phyloP scores from a whole-genome alignment of 495 filamentous ascomycete species.

The Clohesyomyces aquaticus region DNA sequence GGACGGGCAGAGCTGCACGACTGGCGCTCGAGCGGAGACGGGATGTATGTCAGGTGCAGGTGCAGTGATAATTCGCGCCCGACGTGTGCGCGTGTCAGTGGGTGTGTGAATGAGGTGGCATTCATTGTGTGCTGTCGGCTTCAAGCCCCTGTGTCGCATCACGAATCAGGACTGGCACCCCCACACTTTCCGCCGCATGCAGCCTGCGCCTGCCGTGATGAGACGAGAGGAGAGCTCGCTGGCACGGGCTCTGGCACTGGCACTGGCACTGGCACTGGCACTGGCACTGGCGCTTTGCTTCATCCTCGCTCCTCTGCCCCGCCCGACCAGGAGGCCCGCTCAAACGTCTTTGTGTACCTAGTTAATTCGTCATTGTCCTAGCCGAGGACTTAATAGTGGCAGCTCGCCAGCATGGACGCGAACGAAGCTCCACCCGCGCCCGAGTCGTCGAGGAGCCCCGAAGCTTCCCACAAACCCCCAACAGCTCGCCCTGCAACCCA shows the following conservation, averaged over 20 bases:
- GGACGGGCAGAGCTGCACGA: neutral
- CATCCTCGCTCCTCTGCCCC: neutral
- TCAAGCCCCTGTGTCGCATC: neutral
- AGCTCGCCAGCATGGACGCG: slow-evolving; percentile 1
- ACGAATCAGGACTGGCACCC: neutral
- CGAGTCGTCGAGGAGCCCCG: neutral
- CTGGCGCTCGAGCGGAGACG: neutral
- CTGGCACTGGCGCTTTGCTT: no score
- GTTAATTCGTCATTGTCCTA: neutral
- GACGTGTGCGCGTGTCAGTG: neutral
- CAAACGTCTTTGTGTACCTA: neutral
- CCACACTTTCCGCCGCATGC: neutral
- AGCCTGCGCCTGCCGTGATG: neutral
- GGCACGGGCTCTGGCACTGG: no score
- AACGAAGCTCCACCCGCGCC: neutral
- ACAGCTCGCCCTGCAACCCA: neutral
- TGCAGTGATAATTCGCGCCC: no score
- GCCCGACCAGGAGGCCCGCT: no score
- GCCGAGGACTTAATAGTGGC: neutral
- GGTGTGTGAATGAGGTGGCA: neutral
- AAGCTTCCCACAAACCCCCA: no score
- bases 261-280: no score
- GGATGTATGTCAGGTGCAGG: neutral
- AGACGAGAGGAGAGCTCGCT: neutral
- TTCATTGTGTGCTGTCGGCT: neutral